Evolutionary conservation across 2,329 filamentous ascomycete genomes (phyloP).

Genomic region (Fragosphaeria purpurea): DNA sequence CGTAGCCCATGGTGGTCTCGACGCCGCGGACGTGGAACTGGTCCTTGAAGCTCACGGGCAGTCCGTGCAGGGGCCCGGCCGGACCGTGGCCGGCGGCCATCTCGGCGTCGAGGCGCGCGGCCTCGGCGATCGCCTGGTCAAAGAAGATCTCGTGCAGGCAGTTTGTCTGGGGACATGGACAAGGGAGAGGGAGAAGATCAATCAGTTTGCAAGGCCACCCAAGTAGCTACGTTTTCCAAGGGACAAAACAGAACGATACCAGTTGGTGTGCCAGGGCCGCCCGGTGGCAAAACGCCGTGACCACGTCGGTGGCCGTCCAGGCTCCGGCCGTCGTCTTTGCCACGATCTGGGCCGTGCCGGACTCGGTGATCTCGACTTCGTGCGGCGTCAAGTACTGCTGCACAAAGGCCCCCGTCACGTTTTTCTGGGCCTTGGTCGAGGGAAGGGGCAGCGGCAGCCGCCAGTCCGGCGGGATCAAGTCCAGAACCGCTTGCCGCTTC

Average conservation of each 20-base stretch:
- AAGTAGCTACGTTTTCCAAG: too few relatives aligned
- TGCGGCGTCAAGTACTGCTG: constrained; percentile 3
- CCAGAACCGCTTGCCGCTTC: constrained; percentile 7
- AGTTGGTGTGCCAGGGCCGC: constrained; percentile 11
- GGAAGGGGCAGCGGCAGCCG: constrained; percentile 4
- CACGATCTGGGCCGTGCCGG: constrained; percentile 1
- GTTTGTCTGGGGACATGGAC: constrained; percentile 24
- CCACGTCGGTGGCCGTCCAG: constrained; percentile 5
- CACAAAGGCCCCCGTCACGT: constrained; percentile 8
- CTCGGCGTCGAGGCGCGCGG: constrained; percentile 23
- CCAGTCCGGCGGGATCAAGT: constrained; percentile 5
- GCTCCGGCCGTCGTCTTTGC: constrained; percentile 2
- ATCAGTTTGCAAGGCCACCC: too few relatives aligned
- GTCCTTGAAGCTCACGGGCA: constrained; percentile 41
- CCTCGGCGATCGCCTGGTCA: constrained; percentile 20
- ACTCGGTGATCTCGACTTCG: constrained; percentile 8
- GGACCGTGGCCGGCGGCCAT: constrained; percentile 19
- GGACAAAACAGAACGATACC: not conserved
- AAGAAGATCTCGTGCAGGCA: constrained; percentile 34
- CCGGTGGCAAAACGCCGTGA: constrained; percentile 10
- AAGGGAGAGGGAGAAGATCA: too few relatives aligned
- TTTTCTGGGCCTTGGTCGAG: not conserved
- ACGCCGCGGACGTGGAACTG: constrained; percentile 34
- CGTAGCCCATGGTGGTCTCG: constrained; percentile 22
- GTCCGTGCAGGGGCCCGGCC: constrained; percentile 27